Base-by-base conservation (phyloP, 116 monocot species). In the Trichopus zeylanicus region DNA sequence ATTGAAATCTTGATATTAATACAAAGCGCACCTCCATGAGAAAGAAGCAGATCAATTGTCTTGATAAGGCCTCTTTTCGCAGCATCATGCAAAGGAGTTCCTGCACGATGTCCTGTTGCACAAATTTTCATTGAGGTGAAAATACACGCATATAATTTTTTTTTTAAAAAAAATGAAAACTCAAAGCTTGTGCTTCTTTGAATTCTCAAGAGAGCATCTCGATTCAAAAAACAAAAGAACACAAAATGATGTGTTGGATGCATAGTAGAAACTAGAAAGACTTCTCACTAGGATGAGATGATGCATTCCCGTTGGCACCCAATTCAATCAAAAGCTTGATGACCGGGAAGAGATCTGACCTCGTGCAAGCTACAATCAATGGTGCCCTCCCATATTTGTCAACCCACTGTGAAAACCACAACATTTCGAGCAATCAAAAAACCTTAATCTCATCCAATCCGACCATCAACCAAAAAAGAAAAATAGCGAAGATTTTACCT, bases 221-320 rank as follows among this genome's bases (percentile, higher is more conserved):
- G n/a, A n/a, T n/a, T n/a, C n/a, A n/a, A n/a, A n/a, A n/a, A n/a
- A n/a, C n/a, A n/a, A n/a, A n/a, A n/a, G n/a, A n/a, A n/a, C n/a
- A n/a, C n/a, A n/a, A n/a, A n/a, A n/a, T n/a, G n/a, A n/a, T n/a
- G n/a, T n/a, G n/a, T n/a, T n/a, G n/a, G n/a, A n/a, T n/a, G n/a
- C n/a, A n/a, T n/a, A n/a, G n/a, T n/a, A n/a, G n/a, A n/a, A n/a
- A n/a, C n/a, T n/a, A n/a, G n/a, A n/a, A n/a, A n/a, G n/a, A n/a
- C 49, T 49, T 49, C 23, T 49, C 23, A 49, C 49, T 69, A 13
- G 69, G 69, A 1, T 59, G 42, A 37, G 63, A 75, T n/a, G n/a
- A n/a, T 6, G 59, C 75, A 31, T 75, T 69, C n/a, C 68, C 68
- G 49, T 75, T 64, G 30, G 75, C 75, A 51, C 75, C 75, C 24